A percentile compares a stretch with the other conserved stretches of the same genome.
Evolutionary conservation across 805 yeast genomes (phyloP).

Genomic region (Starmerella asiatica): DNA sequence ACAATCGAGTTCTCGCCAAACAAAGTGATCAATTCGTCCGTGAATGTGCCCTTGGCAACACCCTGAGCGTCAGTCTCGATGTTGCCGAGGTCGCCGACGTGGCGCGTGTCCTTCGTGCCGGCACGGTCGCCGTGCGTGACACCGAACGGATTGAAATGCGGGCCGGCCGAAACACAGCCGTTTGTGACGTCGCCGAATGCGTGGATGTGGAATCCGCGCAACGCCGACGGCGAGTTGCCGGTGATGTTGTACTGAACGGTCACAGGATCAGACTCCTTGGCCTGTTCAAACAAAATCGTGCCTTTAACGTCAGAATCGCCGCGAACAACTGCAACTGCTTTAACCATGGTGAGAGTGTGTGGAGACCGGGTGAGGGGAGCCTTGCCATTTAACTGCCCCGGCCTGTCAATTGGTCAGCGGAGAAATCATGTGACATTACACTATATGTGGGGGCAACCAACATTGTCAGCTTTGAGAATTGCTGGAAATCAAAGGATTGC

Average conservation of each 20-base stretch:
- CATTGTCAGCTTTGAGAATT: too few species aligned
- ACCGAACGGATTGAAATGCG: constrained; percentile 86
- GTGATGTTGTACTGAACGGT: constrained; percentile 74
- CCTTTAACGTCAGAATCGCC: constrained; percentile 90
- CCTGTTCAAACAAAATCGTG: constrained; percentile 75
- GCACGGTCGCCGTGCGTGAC: constrained; percentile 64
- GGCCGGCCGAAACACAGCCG: constrained; percentile 98
- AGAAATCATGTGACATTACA: too few species aligned
- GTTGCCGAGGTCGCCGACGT: constrained; percentile 96
- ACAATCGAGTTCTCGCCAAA: constrained; percentile 76
- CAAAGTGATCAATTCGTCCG: constrained; percentile 65
- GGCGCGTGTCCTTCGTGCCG: constrained; percentile 56
- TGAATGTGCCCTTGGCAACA: constrained; percentile 78
- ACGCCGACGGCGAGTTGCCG: constrained; percentile 79
- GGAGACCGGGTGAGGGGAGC: not conserved
- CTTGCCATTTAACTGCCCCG: too few species aligned
- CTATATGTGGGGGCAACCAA: too few species aligned
- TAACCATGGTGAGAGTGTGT: constrained; percentile 16
- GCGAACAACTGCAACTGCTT: constrained; percentile 80
- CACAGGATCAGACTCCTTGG: constrained; percentile 65
- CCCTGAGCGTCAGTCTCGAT: constrained; percentile 76
- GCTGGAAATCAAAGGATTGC: too few species aligned
- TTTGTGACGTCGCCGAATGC: constrained; percentile 98
- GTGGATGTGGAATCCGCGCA: constrained; percentile 87
- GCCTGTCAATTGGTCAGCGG: too few species aligned